Base-by-base conservation (phyloP, 2,329 filamentous ascomycete species). In the Alternaria brassicicola region DNA sequence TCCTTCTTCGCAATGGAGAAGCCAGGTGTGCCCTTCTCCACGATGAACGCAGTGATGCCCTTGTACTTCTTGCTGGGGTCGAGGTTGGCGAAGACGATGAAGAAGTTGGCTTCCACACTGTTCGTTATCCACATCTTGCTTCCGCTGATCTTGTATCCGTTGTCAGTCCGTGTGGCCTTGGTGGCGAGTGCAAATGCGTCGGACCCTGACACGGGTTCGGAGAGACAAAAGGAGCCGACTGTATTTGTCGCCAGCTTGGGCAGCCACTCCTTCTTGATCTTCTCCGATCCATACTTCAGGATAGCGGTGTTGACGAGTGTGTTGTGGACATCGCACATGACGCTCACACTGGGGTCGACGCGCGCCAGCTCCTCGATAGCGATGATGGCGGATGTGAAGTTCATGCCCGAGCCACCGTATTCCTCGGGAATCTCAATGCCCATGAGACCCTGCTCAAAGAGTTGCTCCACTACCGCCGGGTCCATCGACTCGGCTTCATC, bases 81-180 rank as follows among this genome's bases (percentile, higher is more conserved):
- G 36, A 99, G 83, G 80, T 97, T 99, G 73, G 95, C 95, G 75
- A 99, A 99, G 57, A 99, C 95, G 73, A 99, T 94, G 82, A 97
- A 99, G 82, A 98, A 89, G 59, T 88, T 88, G 19, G 95, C 90
- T 81, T 99, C 95, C 82, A 94, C 89, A 49, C 91, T 90, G 84
- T 99, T 99, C 64, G 95, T 99, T 80, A 99, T 99, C 95, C 95
- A 99, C 95, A 99, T 99, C 86, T 99, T 99, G 78, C 87, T 88
- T 48, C 95, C 95, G 61, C 87, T 90, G 78, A 99, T 90, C 79
- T 85, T 89, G 83, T 94, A 99, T 31, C 94, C 93, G 64, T 88
- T 85, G 21, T 87, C 84, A 0, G 92, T 95, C 83, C 93, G 91
- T 57, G 87, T 88, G 41, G 95, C 95, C 78, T 92, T 93, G 56